Base-by-base conservation (phyloP, 2,329 filamentous ascomycete genomes). In the Chalara sp. region DNA sequence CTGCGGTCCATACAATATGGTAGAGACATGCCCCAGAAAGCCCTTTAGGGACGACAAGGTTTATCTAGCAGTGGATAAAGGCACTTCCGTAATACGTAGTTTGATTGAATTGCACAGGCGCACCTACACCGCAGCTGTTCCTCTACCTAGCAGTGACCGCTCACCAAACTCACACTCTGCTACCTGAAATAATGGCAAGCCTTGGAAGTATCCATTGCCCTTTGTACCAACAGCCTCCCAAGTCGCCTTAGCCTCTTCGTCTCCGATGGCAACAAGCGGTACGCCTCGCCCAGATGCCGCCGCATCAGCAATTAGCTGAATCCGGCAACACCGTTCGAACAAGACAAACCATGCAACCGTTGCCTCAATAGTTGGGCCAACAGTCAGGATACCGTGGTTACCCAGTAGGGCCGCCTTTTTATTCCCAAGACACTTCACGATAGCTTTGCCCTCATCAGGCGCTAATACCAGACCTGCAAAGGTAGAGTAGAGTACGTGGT, bases 211-310 rank as follows among this genome's bases (percentile, higher is more conserved):
- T 29, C n/a, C 41, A 21, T 10, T 21, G 12, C 7, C 33, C 7
- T n/a, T 37, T 37, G 71, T 76, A 0, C 86, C 84, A 5, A 88
- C 42, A 70, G 78, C 75, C 66, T 83, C 81, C 60, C 79, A 81
- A 0, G 85, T 89, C 56, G 76, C 83, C 12, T 66, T 68, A 1
- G 85, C 85, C 61, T 89, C 84, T 43, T 80, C 79, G 1, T 85
- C 78, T 3, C 74, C 71, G 58, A 89, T 83, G 63, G 82, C 81
- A 33, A 86, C 70, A 0, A 83, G 84, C 61, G 74, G 67, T 2
- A 76, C 75, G 2, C 84, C 84, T 3, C 79, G 71, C 0, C 84
- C 83, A 0, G 66, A 76, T 1, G 79, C 79, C 1, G 77, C 78
- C 0, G 76, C 78, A 59, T 81, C 78, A 4, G 76, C 77, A 43